These are phyloP conservation scores for Populus simonii DNA, from an alignment of 345 rosid species.

Conservation along the genomic window DNA sequence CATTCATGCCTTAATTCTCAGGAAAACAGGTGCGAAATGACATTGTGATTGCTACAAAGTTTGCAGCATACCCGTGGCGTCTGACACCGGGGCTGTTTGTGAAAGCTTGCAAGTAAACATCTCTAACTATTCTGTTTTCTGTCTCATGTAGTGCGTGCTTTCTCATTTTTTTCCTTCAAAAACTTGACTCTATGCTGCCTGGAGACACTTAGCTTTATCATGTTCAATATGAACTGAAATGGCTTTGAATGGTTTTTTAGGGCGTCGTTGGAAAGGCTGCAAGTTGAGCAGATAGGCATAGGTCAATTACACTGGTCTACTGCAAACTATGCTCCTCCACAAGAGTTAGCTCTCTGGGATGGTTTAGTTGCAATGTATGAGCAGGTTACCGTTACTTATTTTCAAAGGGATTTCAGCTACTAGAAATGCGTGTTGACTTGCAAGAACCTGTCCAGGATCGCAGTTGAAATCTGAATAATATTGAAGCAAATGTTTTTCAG, in stretches of 20 bases:
- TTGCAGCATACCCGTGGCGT: constrained; percentile 98
- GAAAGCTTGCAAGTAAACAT: constrained; percentile 74
- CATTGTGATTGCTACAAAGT: constrained; percentile 82
- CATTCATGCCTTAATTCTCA: constrained; percentile 24
- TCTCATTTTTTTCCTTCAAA: background rate
- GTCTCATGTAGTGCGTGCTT: background rate
- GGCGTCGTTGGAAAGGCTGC: constrained; percentile 71
- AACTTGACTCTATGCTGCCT: background rate
- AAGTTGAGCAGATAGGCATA: constrained; percentile 73
- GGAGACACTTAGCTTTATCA: background rate
- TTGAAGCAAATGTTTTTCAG: too few relatives aligned
- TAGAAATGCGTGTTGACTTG: background rate
- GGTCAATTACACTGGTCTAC: constrained; percentile 96
- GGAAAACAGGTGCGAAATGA: constrained; percentile 45
- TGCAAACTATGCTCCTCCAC: constrained; percentile 81
- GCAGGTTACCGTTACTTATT: constrained; percentile 50
- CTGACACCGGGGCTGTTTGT: constrained; percentile 86
- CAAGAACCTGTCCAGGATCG: too few relatives aligned
- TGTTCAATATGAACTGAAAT: background rate
- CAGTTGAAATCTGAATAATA: too few relatives aligned
- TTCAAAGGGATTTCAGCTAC: background rate
- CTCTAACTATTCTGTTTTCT: background rate
- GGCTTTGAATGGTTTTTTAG: constrained; percentile 32
- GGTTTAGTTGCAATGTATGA: constrained; percentile 87
- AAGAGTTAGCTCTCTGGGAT: constrained; percentile 80